Conservation (phyloP, 257 asterid species). For the Cruciata laevipes region DNA sequence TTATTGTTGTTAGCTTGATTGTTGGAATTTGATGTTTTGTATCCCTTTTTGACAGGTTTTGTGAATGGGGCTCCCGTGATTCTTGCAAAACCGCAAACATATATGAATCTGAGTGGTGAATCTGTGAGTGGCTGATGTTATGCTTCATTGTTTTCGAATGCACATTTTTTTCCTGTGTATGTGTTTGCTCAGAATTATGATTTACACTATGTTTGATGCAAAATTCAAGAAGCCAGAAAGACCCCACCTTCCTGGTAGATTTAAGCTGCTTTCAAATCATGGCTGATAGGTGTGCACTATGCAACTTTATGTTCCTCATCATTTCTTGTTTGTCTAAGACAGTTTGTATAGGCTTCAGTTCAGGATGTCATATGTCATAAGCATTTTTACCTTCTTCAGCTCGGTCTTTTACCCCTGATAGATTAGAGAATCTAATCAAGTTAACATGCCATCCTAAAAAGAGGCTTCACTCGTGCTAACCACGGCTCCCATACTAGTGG, state of each 20-base stretch:
- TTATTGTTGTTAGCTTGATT: not conserved
- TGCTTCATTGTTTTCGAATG: not conserved
- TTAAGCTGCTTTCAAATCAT: not conserved
- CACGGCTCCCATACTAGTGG: too few species aligned
- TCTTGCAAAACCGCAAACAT: conserved; percentile 91
- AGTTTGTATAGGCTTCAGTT: not conserved
- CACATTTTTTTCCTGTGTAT: not conserved
- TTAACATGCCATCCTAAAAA: too few species aligned
- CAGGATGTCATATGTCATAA: not conserved
- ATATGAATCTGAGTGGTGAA: conserved; percentile 91
- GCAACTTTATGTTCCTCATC: not conserved
- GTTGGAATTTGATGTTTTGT: not conserved
- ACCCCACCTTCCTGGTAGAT: not conserved
- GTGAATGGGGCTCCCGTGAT: conserved; percentile 63
- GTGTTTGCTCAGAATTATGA: not conserved
- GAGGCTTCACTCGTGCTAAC: too few species aligned
- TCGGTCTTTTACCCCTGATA: too few species aligned
- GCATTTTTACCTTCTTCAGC: not conserved
- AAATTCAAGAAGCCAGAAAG: not conserved
- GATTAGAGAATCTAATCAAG: too few species aligned
- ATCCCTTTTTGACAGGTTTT: conserved; percentile 38
- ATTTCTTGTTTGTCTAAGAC: not conserved
- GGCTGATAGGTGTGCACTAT: not conserved
- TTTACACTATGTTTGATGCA: not conserved
- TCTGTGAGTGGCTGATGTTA: conserved; percentile 45